Evolutionary conservation across 2,329 filamentous ascomycete species (phyloP), one percentile per base, ranked within the genome.

Genomic region (Beauveria varroae): DNA sequence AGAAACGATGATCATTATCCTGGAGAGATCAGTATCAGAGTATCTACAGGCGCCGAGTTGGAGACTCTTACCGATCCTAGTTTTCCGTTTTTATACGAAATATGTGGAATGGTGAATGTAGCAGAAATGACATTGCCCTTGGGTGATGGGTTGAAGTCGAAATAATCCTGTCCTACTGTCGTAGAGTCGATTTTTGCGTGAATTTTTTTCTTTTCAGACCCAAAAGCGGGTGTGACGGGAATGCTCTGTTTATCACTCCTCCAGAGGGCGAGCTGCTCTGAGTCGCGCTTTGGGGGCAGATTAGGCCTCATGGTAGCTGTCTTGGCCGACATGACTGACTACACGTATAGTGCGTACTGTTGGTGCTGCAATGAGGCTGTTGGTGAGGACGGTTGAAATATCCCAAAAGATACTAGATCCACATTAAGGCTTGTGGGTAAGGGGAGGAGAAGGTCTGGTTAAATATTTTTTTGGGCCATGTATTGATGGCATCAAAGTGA

Each of bases 121-220:
- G 81, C 84, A 2, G 85, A 87, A 66, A 88, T 86, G 66, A 87
- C 81, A 70, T 85, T 86, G 18, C 85, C 85, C 63, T 78, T 85
- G 50, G 87, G 14, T 10, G 46, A 20, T 24, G 22, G 53, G 20
- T 37, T 10, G 2, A 22, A 6, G 1, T 53, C 59, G 41, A 61
- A 61, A 26, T 61, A 61, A 26, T 44, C 52, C 8, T 56, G n/a
- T 1, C n/a, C n/a, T 16, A 12, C 20, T 18, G 30, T 3, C 2
- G 28, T 43, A 43, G 43, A 18, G 9, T 37, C 44, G 7, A 5
- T 1, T 37, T 47, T 44, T 1, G 14, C 28, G 3, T 40, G 14
- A n/a, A 14, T 3, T 4, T 40, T 37, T 14, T 22, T 34, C 8
- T 24, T 34, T 16, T 61, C 52, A 16, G n/a, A 22, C 2, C 60